A percentile compares a stretch with the other conserved stretches of the same genome.
phyloP scores from a whole-genome alignment of 495 filamentous ascomycete species.

The Podospora australis region DNA sequence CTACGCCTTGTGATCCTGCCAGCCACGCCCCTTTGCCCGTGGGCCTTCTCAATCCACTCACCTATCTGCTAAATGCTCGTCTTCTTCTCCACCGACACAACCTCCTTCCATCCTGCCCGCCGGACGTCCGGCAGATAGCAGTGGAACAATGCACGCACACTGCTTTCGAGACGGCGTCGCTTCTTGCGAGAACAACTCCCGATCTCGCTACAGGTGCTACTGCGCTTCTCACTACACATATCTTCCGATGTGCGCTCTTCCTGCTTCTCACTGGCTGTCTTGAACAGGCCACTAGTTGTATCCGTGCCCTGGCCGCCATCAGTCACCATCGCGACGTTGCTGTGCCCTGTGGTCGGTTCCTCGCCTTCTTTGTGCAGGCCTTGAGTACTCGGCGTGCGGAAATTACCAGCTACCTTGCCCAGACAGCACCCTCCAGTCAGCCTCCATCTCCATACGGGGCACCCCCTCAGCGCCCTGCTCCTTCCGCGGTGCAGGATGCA shows the following conservation, averaged over 20 bases:
- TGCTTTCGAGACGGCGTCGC: slow-evolving; percentile 67
- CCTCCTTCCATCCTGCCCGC: slow-evolving; percentile 63
- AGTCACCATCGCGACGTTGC: slow-evolving; percentile 65
- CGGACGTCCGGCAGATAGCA: slow-evolving; percentile 58
- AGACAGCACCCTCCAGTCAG: slow-evolving; percentile 6
- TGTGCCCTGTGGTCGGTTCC: slow-evolving; percentile 70
- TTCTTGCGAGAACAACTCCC: slow-evolving; percentile 58
- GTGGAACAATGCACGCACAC: slow-evolving; percentile 70
- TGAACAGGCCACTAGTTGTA: slow-evolving; percentile 62
- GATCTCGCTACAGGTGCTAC: slow-evolving; percentile 39
- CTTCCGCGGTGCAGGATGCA: slow-evolving; percentile 33
- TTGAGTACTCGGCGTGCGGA: slow-evolving; percentile 55
- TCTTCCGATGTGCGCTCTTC: slow-evolving; percentile 85
- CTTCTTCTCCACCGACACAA: slow-evolving; percentile 89
- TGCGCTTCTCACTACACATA: slow-evolving; percentile 63
- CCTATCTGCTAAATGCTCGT: slow-evolving; percentile 75
- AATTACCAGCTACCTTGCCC: slow-evolving; percentile 29
- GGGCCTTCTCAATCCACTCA: slow-evolving; percentile 60
- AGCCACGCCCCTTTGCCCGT: slow-evolving; percentile 64
- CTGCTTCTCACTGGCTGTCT: slow-evolving; percentile 69
- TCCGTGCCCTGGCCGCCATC: slow-evolving; percentile 63
- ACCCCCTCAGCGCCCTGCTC: slow-evolving; percentile 14
- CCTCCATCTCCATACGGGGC: slow-evolving; percentile 11
- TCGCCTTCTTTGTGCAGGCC: slow-evolving; percentile 72
- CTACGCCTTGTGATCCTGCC: slow-evolving; percentile 59